Base-by-base conservation (phyloP, 176 grass and related monocot genomes). In the Urochloa ruziziensis region DNA sequence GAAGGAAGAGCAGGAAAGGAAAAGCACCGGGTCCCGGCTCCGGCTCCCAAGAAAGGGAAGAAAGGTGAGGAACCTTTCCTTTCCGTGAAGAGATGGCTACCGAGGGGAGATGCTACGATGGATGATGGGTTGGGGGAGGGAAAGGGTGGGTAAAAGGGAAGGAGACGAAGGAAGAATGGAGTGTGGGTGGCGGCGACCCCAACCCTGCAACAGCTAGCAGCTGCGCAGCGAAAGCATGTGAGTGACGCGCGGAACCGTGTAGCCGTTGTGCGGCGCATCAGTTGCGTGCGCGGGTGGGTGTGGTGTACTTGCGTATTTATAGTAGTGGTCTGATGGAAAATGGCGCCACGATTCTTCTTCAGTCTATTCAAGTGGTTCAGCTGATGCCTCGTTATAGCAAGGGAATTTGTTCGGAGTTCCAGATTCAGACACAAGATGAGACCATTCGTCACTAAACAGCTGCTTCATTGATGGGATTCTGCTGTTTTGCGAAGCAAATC, bases 31-130 rank as follows among this genome's bases (percentile, higher is more conserved):
- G 69, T 49, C 17, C 21, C 21, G 16, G 43, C 67, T 51, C 10
- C 32, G 1, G 75, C 66, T 61, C 10, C 54, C 66, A 62, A 62
- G 75, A 51, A 70, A 70, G 40, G 11, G 17, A 29, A 47, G 24
- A 49, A 48, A 49, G 69, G 30, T 19, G 28, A 30, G 59, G 80
- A 14, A 53, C 70, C 81, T 83, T 74, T 74, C 40, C 64, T 80
- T 86, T 73, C 18, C 77, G 80, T 80, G 77, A 74, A 73, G 77
- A 62, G 68, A 72, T 52, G 67, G 80, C 25, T 60, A 73, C 24
- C 36, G 18, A 9, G 1, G 37, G 33, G 79, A 53, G 79, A 47
- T 67, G 78, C 5, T 23, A 6, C 57, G 15, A 29, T 44, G 15
- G 37, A 77, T 12, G 37, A 27, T 48, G 67, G 14, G 33, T 33